These are phyloP conservation scores for Linnemannia zychae DNA, from an alignment of 192 early-diverging fungal species.

Conservation along the genomic window DNA sequence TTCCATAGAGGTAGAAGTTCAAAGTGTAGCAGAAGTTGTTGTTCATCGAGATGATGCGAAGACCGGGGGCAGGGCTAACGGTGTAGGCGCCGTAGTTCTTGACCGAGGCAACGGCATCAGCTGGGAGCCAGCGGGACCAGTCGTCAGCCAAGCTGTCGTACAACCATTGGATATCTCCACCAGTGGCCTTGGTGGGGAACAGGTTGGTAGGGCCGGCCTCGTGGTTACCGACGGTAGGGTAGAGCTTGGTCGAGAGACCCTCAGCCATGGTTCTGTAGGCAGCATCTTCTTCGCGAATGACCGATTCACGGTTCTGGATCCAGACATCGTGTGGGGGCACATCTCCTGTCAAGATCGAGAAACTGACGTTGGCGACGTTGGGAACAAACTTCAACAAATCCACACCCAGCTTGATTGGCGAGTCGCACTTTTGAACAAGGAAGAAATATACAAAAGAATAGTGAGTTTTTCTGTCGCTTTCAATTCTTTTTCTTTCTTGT, in stretches of 20 bases:
- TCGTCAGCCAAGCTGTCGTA: constrained; percentile 62
- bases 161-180: constrained; percentile 58
- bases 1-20: constrained; percentile 67
- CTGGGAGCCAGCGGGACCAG: constrained; percentile 66
- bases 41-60: constrained; percentile 67
- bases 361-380: constrained; percentile 54
- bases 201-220: constrained; percentile 65
- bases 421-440: constrained; percentile 55
- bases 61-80: constrained; percentile 55
- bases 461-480: no score
- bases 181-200: constrained; percentile 50
- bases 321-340: constrained; percentile 70
- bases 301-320: constrained; percentile 57
- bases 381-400: constrained; percentile 63
- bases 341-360: constrained; percentile 70
- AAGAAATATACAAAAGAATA: no score
- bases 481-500: no score
- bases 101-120: constrained; percentile 52
- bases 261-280: constrained; percentile 55
- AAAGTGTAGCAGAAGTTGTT: constrained; percentile 72
- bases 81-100: constrained; percentile 66
- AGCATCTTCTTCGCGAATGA: constrained; percentile 47
- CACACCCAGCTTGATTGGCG: constrained; percentile 61
- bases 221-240: constrained; percentile 70
- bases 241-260: constrained; percentile 49